Percentiles rank a stretch among this genome's conserved stretches.
phyloP scores from a whole-genome alignment of 2,329 filamentous ascomycete genomes.

The Emmonsia crescens region DNA sequence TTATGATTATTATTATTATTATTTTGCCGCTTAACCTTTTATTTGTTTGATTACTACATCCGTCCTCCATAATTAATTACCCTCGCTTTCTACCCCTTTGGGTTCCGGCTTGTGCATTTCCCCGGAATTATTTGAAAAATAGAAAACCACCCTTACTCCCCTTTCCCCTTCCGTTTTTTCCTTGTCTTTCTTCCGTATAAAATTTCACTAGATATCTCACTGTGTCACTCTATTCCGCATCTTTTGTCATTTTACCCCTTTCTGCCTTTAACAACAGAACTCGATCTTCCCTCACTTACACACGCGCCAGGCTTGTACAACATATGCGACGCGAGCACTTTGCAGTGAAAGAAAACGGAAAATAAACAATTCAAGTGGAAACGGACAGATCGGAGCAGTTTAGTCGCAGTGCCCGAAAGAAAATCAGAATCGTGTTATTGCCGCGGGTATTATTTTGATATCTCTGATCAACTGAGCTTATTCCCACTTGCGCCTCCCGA shows the following conservation, averaged over 20 bases:
- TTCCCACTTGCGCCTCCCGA: conserved; percentile 1
- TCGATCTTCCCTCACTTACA: not conserved
- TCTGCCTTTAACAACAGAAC: not conserved
- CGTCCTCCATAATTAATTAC: not conserved
- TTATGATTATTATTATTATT: conserved; percentile 4
- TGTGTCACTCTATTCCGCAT: not conserved
- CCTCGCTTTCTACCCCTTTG: not conserved
- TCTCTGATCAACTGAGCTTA: conserved; percentile 4
- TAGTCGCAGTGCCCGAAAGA: not conserved
- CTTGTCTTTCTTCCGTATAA: not conserved
- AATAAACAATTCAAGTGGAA: conserved; percentile 1
- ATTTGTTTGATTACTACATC: conserved; percentile 1
- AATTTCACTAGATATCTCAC: not conserved
- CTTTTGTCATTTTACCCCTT: not conserved
- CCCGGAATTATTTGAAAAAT: conserved; percentile 6
- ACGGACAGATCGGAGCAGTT: not conserved
- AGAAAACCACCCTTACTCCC: conserved; percentile 2
- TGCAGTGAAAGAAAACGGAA: not conserved
- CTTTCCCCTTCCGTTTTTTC: not conserved
- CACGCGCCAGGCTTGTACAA: conserved; percentile 1
- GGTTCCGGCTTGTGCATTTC: conserved; percentile 1
- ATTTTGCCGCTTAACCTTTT: conserved; percentile 1
- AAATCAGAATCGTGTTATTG: not conserved
- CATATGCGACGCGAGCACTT: conserved; percentile 1
- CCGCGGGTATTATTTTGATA: not conserved